Conservation (phyloP, 495 filamentous ascomycete genomes). For the Daldinia caldariorum region DNA sequence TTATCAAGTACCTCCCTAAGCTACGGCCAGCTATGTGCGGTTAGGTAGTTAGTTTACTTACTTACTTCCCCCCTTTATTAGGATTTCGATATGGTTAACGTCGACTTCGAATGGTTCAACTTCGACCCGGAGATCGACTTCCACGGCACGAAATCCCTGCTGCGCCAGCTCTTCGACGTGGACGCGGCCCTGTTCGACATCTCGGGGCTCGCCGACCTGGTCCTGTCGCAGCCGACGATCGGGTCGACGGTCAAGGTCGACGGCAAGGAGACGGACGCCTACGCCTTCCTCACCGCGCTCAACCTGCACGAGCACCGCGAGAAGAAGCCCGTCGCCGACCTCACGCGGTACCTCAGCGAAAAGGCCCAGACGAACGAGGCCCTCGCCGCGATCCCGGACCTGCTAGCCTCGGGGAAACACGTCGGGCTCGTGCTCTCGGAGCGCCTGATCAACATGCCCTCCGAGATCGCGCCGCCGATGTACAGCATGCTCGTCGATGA, state of each 20-base stretch:
- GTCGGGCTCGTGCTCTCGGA: slow-evolving; percentile 91
- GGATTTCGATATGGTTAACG: slow-evolving; percentile 91
- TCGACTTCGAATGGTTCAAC: slow-evolving; percentile 99
- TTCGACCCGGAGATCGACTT: slow-evolving; percentile 90
- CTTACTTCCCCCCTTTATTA: slow-evolving; percentile 50
- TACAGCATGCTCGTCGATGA: slow-evolving; percentile 95
- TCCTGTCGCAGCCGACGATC: slow-evolving; percentile 86
- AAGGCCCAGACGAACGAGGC: slow-evolving; percentile 64
- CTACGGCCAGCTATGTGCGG: background rate
- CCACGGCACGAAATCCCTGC: slow-evolving; percentile 89
- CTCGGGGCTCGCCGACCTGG: slow-evolving; percentile 84
- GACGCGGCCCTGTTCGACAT: slow-evolving; percentile 87
- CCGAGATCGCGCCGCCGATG: slow-evolving; percentile 92
- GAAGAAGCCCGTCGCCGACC: slow-evolving; percentile 72
- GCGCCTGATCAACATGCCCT: slow-evolving; percentile 92
- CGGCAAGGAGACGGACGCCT: slow-evolving; percentile 92
- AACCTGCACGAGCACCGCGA: slow-evolving; percentile 84
- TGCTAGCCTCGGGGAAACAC: slow-evolving; percentile 63
- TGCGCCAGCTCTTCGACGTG: slow-evolving; percentile 92
- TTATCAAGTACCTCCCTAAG: background rate
- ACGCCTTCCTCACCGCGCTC: slow-evolving; percentile 90
- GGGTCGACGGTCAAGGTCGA: slow-evolving; percentile 97
- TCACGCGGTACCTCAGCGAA: slow-evolving; percentile 75
- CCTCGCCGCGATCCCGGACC: slow-evolving; percentile 62
- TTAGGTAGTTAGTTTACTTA: too few relatives aligned